These are phyloP conservation scores for Xerocomellus chrysenteron DNA, from an alignment of 768 basidiomycete genomes.

Conservation along the genomic window DNA sequence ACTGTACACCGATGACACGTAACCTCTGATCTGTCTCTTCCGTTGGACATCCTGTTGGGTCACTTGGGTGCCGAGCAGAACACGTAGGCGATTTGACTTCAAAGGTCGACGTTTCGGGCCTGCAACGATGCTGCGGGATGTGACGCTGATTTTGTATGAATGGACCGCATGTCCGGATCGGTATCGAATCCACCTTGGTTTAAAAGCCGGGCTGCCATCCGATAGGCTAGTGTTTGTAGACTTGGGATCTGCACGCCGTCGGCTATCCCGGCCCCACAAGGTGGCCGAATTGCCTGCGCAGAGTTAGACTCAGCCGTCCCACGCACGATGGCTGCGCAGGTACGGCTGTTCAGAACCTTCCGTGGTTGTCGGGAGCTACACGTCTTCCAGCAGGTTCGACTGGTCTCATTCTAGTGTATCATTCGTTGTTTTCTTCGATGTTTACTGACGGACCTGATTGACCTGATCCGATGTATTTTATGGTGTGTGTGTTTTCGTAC, in stretches of 20 bases:
- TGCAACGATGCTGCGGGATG: background rate
- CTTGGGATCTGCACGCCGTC: constrained; percentile 1
- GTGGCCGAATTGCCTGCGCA: constrained; percentile 1
- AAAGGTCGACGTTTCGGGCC: background rate
- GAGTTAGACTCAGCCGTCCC: constrained; percentile 5
- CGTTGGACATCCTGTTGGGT: too few relatives aligned
- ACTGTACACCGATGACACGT: constrained; percentile 13
- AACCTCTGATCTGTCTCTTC: background rate
- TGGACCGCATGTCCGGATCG: background rate
- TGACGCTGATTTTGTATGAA: too few relatives aligned
- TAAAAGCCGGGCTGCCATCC: background rate
- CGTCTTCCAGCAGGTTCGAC: background rate
- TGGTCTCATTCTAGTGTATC: background rate
- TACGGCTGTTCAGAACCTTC: constrained; percentile 6
- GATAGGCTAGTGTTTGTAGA: constrained; percentile 12
- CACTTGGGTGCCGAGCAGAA: background rate
- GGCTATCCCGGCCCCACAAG: background rate
- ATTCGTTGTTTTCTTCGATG: background rate
- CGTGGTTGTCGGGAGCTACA: constrained; percentile 17
- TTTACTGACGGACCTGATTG: background rate
- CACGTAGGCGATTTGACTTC: background rate
- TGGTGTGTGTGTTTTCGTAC: background rate
- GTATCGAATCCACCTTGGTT: background rate
- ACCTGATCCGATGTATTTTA: background rate
- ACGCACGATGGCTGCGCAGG: constrained; percentile 1